Evolutionary conservation across 164 flowering plant genomes (phyloP), one percentile per base, ranked within the genome.

Genomic region (Piper betle): DNA sequence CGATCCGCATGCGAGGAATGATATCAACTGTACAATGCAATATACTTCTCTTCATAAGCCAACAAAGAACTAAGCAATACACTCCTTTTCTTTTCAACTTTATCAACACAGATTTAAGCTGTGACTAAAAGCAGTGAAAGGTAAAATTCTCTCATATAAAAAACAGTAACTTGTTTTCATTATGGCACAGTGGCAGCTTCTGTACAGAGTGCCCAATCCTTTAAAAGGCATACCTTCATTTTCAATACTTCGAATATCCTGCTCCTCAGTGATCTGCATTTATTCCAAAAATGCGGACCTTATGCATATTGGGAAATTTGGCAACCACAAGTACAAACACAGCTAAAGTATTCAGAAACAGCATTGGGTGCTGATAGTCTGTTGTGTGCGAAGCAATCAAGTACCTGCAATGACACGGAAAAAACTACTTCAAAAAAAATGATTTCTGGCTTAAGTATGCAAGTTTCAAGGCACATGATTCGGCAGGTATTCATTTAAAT

Each of bases 351-450:
- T 83, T 81, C 67, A 82, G 70, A 60, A 79, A 75, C 20, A 82
- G 81, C 87, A 80, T 80, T 1, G 84, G 87, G 53, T 82, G 74
- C 52, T 77, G 81, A 60, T 82, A 79, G 67, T 83, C 84, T 0
- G 87, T 83, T 25, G 82, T 81, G 67, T 81, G 87, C 0, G 85
- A 83, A n/a, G 87, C 87, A 65, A 81, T 81, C 74, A 83, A 66
- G 71, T 81, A 83, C 79, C 87, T 78, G 80, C 53, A 39, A 38
- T 16, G 25, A 50, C 40, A 50, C 9, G 9, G 12, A 25, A 40
- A 41, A 15, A 43, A 6, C 12, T 43, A n/a, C n/a, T 43, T 43
- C 50, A 43, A 15, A 43, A 43, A 43, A 10, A 3, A 2, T 10
- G 12, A 10, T 43, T 43, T 8, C 6, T 41, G 4, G 9, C 9